Evolutionary conservation across 352 stramenopile species (phyloP).

Genomic region (Porosira glacialis): DNA sequence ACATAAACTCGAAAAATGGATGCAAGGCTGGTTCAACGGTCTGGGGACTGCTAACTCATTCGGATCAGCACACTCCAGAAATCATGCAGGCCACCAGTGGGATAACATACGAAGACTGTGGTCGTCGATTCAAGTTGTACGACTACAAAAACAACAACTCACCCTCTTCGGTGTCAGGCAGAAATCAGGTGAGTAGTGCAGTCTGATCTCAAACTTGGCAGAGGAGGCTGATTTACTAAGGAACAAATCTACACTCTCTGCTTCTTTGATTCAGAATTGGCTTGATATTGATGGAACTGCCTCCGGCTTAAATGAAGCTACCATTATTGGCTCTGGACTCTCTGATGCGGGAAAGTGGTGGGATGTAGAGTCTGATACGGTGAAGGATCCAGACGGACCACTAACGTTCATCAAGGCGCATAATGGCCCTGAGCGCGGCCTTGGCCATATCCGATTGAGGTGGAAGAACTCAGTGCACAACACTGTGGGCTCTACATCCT

Average conservation of each 20-base stretch:
- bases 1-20: conserved; percentile 28
- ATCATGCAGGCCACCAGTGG: conserved; percentile 42
- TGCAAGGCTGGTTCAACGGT: conserved; percentile 26
- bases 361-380: conserved; percentile 31
- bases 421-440: conserved; percentile 22
- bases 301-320: conserved; percentile 21
- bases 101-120: conserved; percentile 44
- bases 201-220: neutral
- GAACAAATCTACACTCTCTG: neutral
- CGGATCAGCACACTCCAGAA: conserved; percentile 32
- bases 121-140: conserved; percentile 25
- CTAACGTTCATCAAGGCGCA: conserved; percentile 23
- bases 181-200: conserved; percentile 9
- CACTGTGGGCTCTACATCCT: conserved; percentile 13
- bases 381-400: conserved; percentile 28
- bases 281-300: conserved; percentile 40
- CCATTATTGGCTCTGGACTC: conserved; percentile 39
- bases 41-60: conserved; percentile 45
- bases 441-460: conserved; percentile 37
- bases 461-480: conserved; percentile 30
- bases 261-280: too few relatives aligned
- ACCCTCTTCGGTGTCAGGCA: conserved; percentile 20
- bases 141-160: conserved; percentile 8
- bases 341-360: conserved; percentile 41
- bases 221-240: neutral